Evolutionary conservation across 768 basidiomycete genomes (phyloP), one percentile per base, ranked within the genome.

Genomic region (Naganishia onofrii): DNA sequence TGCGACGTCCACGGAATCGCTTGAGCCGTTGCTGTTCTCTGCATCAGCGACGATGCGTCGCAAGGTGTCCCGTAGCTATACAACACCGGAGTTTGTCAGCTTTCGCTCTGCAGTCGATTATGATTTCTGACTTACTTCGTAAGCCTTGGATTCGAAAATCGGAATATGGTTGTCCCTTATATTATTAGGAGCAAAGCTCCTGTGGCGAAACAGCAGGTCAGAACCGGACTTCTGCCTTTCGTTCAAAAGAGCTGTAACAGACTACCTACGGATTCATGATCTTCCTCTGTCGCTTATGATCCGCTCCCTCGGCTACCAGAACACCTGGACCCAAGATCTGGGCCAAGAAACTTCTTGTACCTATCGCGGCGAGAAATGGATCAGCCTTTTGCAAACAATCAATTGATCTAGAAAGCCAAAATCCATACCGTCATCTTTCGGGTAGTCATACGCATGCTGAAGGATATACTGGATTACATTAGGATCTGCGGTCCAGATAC

Each of bases 401-500:
- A 21, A 3, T 17, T 34, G 15, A 34, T 23, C 21, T 38, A 38
- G 6, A 7, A 17, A 9, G 34, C 3, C 7, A 21, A 28, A 3
- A 17, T 46, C n/a, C 48, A 3, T 44, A 44, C 88, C 87, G 85
- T 86, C 88, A 12, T 93, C 91, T 78, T 95, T 95, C 77, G 91
- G 89, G 44, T 80, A 76, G 2, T 48, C 84, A 83, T 17, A 87
- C 0, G 86, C 84, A 68, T 91, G 86, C 75, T 89, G 88, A 60
- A 93, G 82, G 46, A 95, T 85, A 76, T 94, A 88, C 13, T 84
- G 80, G 36, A 94, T 78, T 0, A 92, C 89, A 28, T 85, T 78
- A 5, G 92, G 90, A 76, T 95, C 93, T 52, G 92, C 83, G 0
- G 91, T 90, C 67, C 92, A 83, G 0, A 95, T 85, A 42, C 93